A percentile compares a stretch with the other conserved stretches of the same genome.
phyloP scores from a whole-genome alignment of 2,329 filamentous ascomycete species.

The Botrytis galanthina region DNA sequence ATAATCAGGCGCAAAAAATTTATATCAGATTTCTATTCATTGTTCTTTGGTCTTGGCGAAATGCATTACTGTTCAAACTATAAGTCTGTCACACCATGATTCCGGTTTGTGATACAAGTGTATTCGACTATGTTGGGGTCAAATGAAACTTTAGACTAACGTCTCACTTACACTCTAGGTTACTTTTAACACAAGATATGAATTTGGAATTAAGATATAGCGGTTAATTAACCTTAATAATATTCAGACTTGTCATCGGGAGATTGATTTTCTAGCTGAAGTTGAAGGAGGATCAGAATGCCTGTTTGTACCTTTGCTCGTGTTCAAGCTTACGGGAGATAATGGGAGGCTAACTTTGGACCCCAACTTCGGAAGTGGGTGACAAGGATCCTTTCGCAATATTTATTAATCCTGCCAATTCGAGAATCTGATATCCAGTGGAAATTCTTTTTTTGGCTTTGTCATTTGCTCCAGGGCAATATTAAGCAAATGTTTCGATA shows the following conservation, averaged over 20 bases:
- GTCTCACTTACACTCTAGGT: neutral
- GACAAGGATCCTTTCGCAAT: neutral
- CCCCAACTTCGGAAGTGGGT: slow-evolving; percentile 12
- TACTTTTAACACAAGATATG: neutral
- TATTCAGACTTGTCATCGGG: neutral
- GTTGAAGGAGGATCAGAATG: neutral
- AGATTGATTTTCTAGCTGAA: slow-evolving; percentile 7
- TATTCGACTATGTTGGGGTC: neutral
- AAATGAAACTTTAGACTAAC: neutral
- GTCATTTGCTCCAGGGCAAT: neutral
- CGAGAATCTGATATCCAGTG: neutral
- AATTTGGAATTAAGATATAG: neutral
- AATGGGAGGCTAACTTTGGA: slow-evolving; percentile 2
- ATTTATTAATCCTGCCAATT: slow-evolving; percentile 5
- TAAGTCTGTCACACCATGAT: neutral
- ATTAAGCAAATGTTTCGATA: neutral
- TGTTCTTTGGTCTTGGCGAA: neutral
- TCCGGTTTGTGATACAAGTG: neutral
- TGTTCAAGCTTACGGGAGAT: slow-evolving; percentile 17
- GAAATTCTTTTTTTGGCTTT: neutral
- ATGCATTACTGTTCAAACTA: neutral
- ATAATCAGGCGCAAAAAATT: slow-evolving; percentile 14
- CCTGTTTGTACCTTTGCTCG: neutral
- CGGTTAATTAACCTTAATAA: neutral
- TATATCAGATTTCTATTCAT: neutral